Evolutionary conservation across 805 yeast species (phyloP).

Genomic region (Cyberlindnera americana): DNA sequence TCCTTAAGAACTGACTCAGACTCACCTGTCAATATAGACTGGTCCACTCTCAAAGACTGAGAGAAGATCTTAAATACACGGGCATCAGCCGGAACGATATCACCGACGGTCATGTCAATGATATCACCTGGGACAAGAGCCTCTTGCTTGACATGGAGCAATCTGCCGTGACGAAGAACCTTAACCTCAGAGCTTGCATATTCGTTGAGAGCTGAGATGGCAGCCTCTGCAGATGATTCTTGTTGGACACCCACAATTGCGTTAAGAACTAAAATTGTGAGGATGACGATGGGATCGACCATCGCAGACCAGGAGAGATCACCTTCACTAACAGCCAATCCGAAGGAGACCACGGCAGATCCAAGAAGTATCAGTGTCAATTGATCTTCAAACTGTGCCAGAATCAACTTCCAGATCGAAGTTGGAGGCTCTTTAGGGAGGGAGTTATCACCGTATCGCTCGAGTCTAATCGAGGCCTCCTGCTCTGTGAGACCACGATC

Average conservation of each 20-base stretch:
- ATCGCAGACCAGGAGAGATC: conserved; percentile 31
- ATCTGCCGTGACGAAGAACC: conserved; percentile 41
- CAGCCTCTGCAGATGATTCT: conserved; percentile 47
- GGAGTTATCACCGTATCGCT: conserved; percentile 24
- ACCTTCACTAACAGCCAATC: conserved; percentile 30
- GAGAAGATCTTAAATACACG: conserved; percentile 37
- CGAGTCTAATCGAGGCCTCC: conserved; percentile 17
- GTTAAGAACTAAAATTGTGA: conserved; percentile 41
- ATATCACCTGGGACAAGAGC: conserved; percentile 46
- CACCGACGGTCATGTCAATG: conserved; percentile 36
- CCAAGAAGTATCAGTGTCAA: conserved; percentile 32
- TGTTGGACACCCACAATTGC: conserved; percentile 49
- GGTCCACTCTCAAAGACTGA: conserved; percentile 41
- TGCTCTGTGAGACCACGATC: conserved; percentile 16
- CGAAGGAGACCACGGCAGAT: conserved; percentile 33
- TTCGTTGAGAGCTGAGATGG: conserved; percentile 46
- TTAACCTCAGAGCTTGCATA: conserved; percentile 45
- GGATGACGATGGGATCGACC: conserved; percentile 41
- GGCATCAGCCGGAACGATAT: conserved; percentile 47
- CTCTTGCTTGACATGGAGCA: conserved; percentile 39
- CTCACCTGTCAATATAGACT: conserved; percentile 49
- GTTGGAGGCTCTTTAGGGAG: conserved; percentile 36
- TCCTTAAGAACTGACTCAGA: conserved; percentile 38
- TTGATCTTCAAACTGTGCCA: conserved; percentile 36
- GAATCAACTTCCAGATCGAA: conserved; percentile 32